Base-by-base conservation (phyloP, 208 protist species). In the Acanthamoeba polyphaga region DNA sequence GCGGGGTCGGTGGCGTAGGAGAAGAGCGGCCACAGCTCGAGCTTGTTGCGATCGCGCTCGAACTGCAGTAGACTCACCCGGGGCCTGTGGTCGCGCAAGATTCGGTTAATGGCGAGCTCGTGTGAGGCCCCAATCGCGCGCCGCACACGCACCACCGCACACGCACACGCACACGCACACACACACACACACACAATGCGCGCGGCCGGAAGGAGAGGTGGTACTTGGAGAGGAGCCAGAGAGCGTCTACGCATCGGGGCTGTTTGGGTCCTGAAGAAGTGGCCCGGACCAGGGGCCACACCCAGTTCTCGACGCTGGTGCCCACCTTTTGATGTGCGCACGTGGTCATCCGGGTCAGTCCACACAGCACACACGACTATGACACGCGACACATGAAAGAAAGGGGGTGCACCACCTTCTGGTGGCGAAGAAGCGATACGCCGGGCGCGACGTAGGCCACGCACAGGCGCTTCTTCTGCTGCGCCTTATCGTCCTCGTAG, bases 221-320 rank as follows among this genome's bases (percentile, higher is more conserved):
- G 74, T 53, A 82, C 74, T 53, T 82, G 74, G 74, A 82, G 74
- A 53, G 32, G 8, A 82, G 74, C 74, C 74, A 82, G 15, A 82
- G 74, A 24, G 74, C 74, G 46, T 82, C 74, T 38, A 82, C 51
- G 43, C 1, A 0, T 17, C 74, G 74, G 4, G 32, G 32, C 15
- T 27, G 74, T 13, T 27, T 0, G 17, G 74, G 27, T 17, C 17
- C 34, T 17, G 27, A 27, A 76, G 2, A n/a, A 7, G 46, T 53
- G 46, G 46, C 74, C 46, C 74, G 74, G 6, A 53, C 38, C 17
- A 82, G 22, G 5, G 74, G 74, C 74, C 74, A 82, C 74, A 82
- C 43, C 74, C 74, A 82, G 74, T 82, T 82, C 74, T 82, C 74
- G n/a, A 64, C 58, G 19, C 19, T 64, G 58, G 12, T 3, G 58